Evolutionary conservation across 1,284 basidiomycete genomes (phyloP), one percentile per base, ranked within the genome.

Genomic region (Sphaerobolus stellatus): DNA sequence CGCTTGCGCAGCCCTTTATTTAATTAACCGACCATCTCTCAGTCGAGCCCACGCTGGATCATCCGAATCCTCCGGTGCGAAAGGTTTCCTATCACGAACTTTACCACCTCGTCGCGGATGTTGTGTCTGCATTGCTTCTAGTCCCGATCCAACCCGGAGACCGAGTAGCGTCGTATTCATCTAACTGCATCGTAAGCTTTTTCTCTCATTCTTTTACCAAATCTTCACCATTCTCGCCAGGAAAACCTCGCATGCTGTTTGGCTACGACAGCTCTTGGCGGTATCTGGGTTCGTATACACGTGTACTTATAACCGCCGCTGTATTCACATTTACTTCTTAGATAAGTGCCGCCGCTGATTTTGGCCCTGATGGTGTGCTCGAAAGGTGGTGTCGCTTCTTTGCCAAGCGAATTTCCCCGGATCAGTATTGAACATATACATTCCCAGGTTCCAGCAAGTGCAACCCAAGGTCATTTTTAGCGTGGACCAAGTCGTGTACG

Each of bases 271-370:
- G 86, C 89, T 22, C 75, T 92, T 56, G 89, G 81, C 63, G 71
- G 67, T 66, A 58, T 44, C 33, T 53, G 52, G 40, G 34, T 44
- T 33, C 31, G 46, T 28, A 45, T 25, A 22, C 30, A 40, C 16
- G 30, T 47, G 22, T 7, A 13, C 9, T 27, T 14, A 22, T 13
- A 41, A 34, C 33, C n/a, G n/a, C n/a, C n/a, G 2, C 8, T 29
- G 3, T 40, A 40, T 27, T 31, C n/a, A 5, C 28, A 47, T 27
- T 16, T 14, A 8, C 33, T 24, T 41, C 45, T 20, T 92, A 88
- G 88, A 85, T 88, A 48, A 88, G 86, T 59, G 90, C 89, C n/a
- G 90, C 92, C 4, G 84, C 90, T 9, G 92, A 95, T 68, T 94
- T 94, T 72, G 92, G 88, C 13, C 78, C 89, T 16, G 82, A 86